These are phyloP conservation scores for Colletotrichum sansevieriae DNA, from an alignment of 2,329 filamentous ascomycete genomes.

Conservation along the genomic window DNA sequence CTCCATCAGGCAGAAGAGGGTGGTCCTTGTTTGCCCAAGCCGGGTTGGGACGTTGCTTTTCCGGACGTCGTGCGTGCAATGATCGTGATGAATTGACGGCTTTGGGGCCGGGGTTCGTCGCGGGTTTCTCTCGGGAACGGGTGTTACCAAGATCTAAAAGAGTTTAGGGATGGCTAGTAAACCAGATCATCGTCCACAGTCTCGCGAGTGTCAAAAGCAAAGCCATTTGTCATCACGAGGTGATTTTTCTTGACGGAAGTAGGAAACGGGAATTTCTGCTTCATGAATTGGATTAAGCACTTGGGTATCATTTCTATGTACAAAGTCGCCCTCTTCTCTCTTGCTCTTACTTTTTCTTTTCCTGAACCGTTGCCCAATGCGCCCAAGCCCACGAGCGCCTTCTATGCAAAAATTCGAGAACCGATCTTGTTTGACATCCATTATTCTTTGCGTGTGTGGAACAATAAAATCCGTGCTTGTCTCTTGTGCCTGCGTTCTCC, in stretches of 20 bases:
- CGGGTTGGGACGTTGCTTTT: too few relatives aligned
- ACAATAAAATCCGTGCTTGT: slow-evolving; percentile 1
- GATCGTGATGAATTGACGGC: too few relatives aligned
- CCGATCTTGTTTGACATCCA: not conserved
- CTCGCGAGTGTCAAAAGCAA: not conserved
- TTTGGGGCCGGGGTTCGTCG: too few relatives aligned
- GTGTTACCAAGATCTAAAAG: too few relatives aligned
- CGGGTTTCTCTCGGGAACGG: too few relatives aligned
- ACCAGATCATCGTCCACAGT: not conserved
- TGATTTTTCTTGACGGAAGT: fast-evolving
- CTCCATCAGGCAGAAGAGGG: too few relatives aligned
- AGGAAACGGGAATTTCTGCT: not conserved
- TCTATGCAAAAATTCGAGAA: not conserved
- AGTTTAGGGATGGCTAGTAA: too few relatives aligned
- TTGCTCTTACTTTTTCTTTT: slow-evolving; percentile 12
- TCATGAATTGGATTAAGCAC: slow-evolving; percentile 32
- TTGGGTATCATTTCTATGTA: slow-evolving; percentile 40
- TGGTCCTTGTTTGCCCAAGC: too few relatives aligned
- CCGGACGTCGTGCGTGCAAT: too few relatives aligned
- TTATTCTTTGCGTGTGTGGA: slow-evolving; percentile 27
- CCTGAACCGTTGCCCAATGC: slow-evolving; percentile 20
- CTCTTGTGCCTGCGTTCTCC: not conserved
- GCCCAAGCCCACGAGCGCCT: slow-evolving; percentile 31
- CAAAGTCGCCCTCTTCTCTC: slow-evolving; percentile 24
- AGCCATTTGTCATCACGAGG: not conserved